Percentiles rank a stretch among this genome's conserved stretches.
Evolutionary conservation across 805 yeast genomes (phyloP).

Genomic region (Myxozyma kluyveri): DNA sequence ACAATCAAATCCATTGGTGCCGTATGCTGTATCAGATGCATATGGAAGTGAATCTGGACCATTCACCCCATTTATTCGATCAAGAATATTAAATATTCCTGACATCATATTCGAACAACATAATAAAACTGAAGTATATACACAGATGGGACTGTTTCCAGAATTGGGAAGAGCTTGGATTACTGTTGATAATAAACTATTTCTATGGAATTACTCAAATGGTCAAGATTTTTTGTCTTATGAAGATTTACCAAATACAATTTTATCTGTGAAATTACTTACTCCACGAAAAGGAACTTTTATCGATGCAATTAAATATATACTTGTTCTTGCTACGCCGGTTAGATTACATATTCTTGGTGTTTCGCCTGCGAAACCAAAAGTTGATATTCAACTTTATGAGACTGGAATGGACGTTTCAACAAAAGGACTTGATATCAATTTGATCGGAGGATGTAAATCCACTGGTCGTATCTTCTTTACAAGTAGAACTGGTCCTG

Average conservation of each 20-base stretch:
- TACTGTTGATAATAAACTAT: conserved; percentile 72
- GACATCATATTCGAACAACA: conserved; percentile 74
- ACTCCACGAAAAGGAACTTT: conserved; percentile 80
- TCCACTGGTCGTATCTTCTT: conserved; percentile 78
- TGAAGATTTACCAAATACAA: conserved; percentile 76
- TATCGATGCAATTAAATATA: conserved; percentile 67
- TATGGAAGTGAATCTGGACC: conserved; percentile 29
- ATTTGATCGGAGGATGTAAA: conserved; percentile 57
- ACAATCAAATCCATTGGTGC: background rate
- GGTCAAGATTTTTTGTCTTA: conserved; percentile 71
- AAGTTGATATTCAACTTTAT: conserved; percentile 56
- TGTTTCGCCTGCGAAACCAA: conserved; percentile 50
- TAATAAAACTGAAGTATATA: conserved; percentile 58
- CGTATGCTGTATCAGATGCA: conserved; percentile 1
- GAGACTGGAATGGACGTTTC: conserved; percentile 82
- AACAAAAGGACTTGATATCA: conserved; percentile 67
- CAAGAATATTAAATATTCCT: conserved; percentile 68
- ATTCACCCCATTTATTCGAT: conserved; percentile 67
- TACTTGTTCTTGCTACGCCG: conserved; percentile 77
- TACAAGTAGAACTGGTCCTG: conserved; percentile 70
- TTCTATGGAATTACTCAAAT: conserved; percentile 75
- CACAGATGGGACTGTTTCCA: conserved; percentile 80
- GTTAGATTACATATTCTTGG: conserved; percentile 75
- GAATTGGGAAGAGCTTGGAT: conserved; percentile 84
- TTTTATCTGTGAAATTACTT: conserved; percentile 71